These are phyloP conservation scores for Glaciozyma antarctica DNA, from an alignment of 768 basidiomycete genomes.

Conservation along the genomic window DNA sequence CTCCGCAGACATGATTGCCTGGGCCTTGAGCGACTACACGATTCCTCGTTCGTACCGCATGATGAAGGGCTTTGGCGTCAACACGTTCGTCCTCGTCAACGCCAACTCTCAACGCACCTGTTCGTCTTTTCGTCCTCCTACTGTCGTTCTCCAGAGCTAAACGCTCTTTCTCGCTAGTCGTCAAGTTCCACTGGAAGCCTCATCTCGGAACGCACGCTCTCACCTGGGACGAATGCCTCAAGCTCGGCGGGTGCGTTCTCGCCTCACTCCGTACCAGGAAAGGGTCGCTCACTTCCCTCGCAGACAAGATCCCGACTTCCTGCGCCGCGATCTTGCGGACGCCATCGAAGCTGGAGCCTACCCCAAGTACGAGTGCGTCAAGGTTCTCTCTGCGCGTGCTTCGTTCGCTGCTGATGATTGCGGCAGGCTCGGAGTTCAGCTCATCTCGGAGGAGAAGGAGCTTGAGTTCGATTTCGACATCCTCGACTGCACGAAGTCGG, in stretches of 20 bases:
- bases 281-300: not conserved
- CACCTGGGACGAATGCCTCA: slow-evolving; percentile 83
- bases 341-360: slow-evolving; percentile 63
- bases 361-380: slow-evolving; percentile 67
- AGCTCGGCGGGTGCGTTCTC: slow-evolving; percentile 43
- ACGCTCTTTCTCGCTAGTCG: slow-evolving; percentile 34
- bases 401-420: too few species aligned
- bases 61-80: slow-evolving; percentile 73
- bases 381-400: too few species aligned
- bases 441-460: too few species aligned
- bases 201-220: slow-evolving; percentile 67
- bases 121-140: too few species aligned
- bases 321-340: slow-evolving; percentile 76
- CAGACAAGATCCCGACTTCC: slow-evolving; percentile 84
- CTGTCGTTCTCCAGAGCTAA: too few species aligned
- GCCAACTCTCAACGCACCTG: slow-evolving; percentile 53
- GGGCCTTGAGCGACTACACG: slow-evolving; percentile 63
- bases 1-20: not conserved
- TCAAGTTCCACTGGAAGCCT: slow-evolving; percentile 62
- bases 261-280: too few species aligned
- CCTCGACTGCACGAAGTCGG: too few species aligned
- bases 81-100: slow-evolving; percentile 50
- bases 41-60: slow-evolving; percentile 77
- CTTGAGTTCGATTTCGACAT: too few species aligned
- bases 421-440: too few species aligned